Evolutionary conservation across 108 stramenopile species (phyloP).

Genomic region (Aurantiochytrium sp.): DNA sequence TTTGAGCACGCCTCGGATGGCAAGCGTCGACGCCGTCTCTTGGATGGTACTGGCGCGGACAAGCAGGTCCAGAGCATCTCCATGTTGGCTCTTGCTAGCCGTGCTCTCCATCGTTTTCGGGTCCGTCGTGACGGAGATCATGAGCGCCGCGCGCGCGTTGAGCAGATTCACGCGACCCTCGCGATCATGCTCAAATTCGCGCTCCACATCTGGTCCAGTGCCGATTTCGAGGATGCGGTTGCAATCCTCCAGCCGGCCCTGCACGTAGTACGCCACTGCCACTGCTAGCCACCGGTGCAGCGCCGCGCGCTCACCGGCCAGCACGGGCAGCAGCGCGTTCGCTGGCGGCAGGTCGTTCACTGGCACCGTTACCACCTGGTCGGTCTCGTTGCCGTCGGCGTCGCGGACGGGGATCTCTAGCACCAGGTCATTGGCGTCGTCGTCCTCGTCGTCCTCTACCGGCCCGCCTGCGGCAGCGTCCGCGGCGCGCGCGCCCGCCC

Average conservation of each 20-base stretch:
- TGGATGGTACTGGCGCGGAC: background rate
- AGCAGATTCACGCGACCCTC: background rate
- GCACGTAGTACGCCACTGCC: background rate
- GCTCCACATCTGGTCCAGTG: background rate
- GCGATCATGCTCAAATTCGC: background rate
- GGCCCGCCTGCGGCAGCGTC: too few species aligned
- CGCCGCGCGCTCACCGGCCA: background rate
- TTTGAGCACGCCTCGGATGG: background rate
- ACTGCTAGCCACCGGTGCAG: conserved; percentile 5
- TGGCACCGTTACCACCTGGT: background rate
- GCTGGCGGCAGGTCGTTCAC: background rate
- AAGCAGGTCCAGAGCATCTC: background rate
- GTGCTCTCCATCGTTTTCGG: background rate
- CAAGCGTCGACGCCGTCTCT: background rate
- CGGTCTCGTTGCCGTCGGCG: background rate
- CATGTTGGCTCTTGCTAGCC: background rate
- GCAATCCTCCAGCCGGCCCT: background rate
- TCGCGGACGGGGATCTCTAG: conserved; percentile 17
- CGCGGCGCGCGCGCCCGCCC: too few species aligned
- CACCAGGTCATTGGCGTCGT: background rate
- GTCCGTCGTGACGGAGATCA: background rate
- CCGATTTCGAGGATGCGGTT: background rate
- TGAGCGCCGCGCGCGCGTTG: background rate
- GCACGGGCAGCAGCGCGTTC: background rate
- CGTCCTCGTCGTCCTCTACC: too few species aligned